These are phyloP conservation scores for Calophaca sinica DNA, from an alignment of 306 rosid species.

Conservation along the genomic window DNA sequence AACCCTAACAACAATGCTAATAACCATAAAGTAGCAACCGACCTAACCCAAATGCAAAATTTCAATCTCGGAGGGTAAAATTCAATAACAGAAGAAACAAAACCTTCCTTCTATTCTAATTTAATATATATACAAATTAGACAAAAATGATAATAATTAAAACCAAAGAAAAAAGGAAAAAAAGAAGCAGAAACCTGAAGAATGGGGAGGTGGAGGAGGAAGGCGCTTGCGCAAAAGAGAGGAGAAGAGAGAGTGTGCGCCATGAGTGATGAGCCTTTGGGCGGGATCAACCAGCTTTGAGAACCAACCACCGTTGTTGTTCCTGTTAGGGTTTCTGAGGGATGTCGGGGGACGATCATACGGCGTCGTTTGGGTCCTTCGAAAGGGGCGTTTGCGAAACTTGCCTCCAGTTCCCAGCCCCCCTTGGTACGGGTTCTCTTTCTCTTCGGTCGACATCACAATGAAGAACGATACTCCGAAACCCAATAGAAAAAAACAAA, in stretches of 20 bases:
- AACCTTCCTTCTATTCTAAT: neutral
- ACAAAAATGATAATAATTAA: neutral
- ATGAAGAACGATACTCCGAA: conserved; percentile 43
- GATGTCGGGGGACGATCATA: conserved; percentile 78
- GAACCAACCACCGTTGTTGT: conserved; percentile 74
- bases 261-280: conserved; percentile 67
- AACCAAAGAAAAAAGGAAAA: neutral
- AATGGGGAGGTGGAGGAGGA: conserved; percentile 52
- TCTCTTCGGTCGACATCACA: conserved; percentile 69
- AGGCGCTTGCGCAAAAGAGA: conserved; percentile 83
- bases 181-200: conserved; percentile 46
- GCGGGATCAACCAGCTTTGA: conserved; percentile 94
- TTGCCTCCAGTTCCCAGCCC: conserved; percentile 79
- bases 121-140: neutral
- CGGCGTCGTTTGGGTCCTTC: conserved; percentile 74
- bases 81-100: conserved; percentile 9
- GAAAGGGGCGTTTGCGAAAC: conserved; percentile 71
- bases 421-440: conserved; percentile 60
- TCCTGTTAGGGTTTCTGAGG: conserved; percentile 59
- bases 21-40: neutral
- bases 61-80: neutral
- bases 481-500: neutral
- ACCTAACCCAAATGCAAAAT: neutral
- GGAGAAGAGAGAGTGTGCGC: conserved; percentile 78
- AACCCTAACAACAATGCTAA: conserved; percentile 38